Evolutionary conservation across 2,329 filamentous ascomycete genomes (phyloP), one percentile per base, ranked within the genome.

Genomic region (Colletotrichum lini): DNA sequence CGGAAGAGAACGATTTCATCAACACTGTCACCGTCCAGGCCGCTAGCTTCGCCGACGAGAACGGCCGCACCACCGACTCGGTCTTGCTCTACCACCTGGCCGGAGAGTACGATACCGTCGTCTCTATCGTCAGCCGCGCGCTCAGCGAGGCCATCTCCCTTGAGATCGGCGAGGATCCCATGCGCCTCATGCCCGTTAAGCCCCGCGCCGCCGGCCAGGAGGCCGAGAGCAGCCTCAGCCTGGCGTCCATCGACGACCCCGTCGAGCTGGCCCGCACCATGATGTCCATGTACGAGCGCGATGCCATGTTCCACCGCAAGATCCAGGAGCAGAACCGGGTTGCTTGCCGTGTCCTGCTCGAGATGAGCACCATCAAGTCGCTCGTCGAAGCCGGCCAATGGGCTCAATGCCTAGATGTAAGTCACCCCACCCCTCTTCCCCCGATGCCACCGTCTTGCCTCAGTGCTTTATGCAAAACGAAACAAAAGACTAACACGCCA

Each of bases 51-150:
- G 96, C 96, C 5, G 96, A 99, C 76, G 96, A 98, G 80, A 97
- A 96, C 77, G 96, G 96, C 49, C 90, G 97, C 60, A 95, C 93
- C 2, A 97, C 96, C 0, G 96, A 99, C 81, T 95, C 97, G 2
- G 96, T 98, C 16, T 87, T 99, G 61, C 87, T 99, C 62, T 98
- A 97, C 81, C 96, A 99, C 80, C 87, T 99, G 53, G 96, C 96
- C 0, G 94, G 94, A 77, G 95, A 99, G 80, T 98, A 97, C 80
- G 95, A 99, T 80, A 95, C 92, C 65, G 97, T 98, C n/a, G 91
- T 98, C 53, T 86, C 89, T 35, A 96, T 98, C 74, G 90, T 98
- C 78, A 98, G 95, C 82, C 92, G 95, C 49, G 93, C 95, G 4
- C 87, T 99, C 45, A 97, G 95, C 67, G 95, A 98, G 81, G 94